Evolutionary conservation across 2,329 filamentous ascomycete species (phyloP).

Genomic region (Cyphellophora attinorum): DNA sequence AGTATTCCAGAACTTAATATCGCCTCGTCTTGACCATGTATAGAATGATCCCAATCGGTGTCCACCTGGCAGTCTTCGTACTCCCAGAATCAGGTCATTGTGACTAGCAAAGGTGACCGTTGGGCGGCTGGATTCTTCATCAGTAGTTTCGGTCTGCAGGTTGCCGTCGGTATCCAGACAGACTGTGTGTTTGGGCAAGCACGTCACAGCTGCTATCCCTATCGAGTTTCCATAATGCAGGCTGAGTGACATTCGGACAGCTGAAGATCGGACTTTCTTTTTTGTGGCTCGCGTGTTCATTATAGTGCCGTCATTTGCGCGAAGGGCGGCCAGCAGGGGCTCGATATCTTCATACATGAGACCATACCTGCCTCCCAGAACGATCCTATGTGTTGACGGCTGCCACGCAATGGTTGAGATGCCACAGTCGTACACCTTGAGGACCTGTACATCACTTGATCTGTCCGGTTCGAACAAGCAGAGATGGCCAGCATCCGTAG

Average conservation of each 20-base stretch:
- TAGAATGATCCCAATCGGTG: constrained; percentile 64
- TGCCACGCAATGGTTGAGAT: constrained; percentile 12
- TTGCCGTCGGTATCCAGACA: constrained; percentile 67
- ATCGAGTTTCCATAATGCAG: constrained; percentile 15
- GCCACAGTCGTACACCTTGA: constrained; percentile 9
- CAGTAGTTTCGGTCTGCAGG: constrained; percentile 52
- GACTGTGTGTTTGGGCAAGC: constrained; percentile 56
- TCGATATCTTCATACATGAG: constrained; percentile 10
- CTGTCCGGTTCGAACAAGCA: constrained; percentile 59
- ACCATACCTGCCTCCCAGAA: constrained; percentile 13
- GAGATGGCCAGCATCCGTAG: constrained; percentile 71
- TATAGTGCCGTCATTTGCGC: neutral
- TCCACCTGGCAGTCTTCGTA: constrained; percentile 53
- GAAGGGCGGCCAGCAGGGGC: constrained; percentile 1
- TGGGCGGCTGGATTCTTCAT: constrained; percentile 21
- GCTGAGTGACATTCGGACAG: constrained; percentile 14
- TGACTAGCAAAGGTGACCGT: constrained; percentile 43
- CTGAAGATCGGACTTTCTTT: constrained; percentile 9
- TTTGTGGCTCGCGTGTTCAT: neutral
- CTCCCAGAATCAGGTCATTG: constrained; percentile 55
- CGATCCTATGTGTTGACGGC: constrained; percentile 2
- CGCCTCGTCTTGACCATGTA: constrained; percentile 78
- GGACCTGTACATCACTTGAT: constrained; percentile 10
- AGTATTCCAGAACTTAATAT: constrained; percentile 71
- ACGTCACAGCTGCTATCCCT: constrained; percentile 57